Percentiles rank a stretch among this genome's conserved stretches.
Conservation (phyloP, 768 basidiomycete genomes). For the Serendipita sp. region DNA sequence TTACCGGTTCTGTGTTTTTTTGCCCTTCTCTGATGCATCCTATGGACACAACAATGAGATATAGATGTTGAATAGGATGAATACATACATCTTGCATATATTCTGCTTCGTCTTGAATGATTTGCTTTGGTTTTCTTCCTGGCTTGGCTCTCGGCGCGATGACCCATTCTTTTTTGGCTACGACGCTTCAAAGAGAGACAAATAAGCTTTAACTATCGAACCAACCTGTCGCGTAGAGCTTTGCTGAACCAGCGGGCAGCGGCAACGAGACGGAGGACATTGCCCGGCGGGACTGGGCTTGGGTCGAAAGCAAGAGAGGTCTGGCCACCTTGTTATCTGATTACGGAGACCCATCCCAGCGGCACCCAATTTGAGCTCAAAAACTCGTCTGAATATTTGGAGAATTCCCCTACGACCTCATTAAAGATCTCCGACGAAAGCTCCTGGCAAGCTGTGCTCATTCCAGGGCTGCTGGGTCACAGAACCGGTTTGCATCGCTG, state of each 20-base stretch:
- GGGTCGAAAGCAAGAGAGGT: background rate
- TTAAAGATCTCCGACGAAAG: too few species aligned
- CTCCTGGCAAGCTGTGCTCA: too few species aligned
- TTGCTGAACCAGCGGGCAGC: background rate
- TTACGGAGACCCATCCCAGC: background rate
- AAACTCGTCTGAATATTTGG: too few species aligned
- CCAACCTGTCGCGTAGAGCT: slow-evolving; percentile 1
- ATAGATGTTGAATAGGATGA: background rate
- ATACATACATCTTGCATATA: slow-evolving; percentile 36
- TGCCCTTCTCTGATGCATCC: slow-evolving; percentile 28
- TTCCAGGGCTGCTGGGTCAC: too few species aligned
- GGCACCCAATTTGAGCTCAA: too few species aligned
- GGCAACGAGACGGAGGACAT: slow-evolving; percentile 1
- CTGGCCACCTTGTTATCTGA: background rate
- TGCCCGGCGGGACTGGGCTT: background rate
- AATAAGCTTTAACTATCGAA: background rate
- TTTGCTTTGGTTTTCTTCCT: slow-evolving; percentile 64
- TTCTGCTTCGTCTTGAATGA: slow-evolving; percentile 19
- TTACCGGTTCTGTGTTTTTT: slow-evolving; percentile 66
- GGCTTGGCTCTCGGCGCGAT: slow-evolving; percentile 78
- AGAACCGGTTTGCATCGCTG: too few species aligned
- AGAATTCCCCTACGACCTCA: too few species aligned
- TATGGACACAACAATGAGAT: background rate
- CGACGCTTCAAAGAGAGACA: background rate
- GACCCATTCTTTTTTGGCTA: slow-evolving; percentile 83